Evolutionary conservation across 345 rosid genomes (phyloP), one percentile per base, ranked within the genome.

Genomic region (Geranium brycei): DNA sequence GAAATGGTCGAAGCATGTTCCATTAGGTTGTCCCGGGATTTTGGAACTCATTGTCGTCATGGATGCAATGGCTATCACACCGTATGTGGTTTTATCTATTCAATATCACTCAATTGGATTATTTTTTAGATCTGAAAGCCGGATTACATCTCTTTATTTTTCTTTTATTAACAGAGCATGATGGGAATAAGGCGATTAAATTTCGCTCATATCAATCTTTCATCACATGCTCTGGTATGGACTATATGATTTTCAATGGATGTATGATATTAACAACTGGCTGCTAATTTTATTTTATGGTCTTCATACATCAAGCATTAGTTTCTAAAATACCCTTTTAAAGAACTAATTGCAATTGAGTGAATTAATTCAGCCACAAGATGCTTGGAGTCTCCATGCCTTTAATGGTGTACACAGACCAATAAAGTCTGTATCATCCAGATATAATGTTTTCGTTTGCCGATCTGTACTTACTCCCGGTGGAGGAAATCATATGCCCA

Each of bases 181-280:
- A 57, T 60, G 62, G 76, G 75, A 70, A 85, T 65, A 76, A 72
- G 65, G 62, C 85, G 82, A 65, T 51, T 78, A 62, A 63, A 69
- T 71, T 61, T 79, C 12, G 70, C 71, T 70, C 67, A 75, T 61
- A 60, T 64, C 71, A 69, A 73, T 65, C 84, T 82, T 67, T 80
- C 96, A n/a, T 81, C 87, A 5, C 80, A 66, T 71, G 62, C 75
- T 75, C 65, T 74, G 88, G 96, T 88, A 87, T 73, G 68, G 31
- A 64, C 53, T 47, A 11, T 47, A 11, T 47, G 79, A 19, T 63
- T 65, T 58, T 31, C 28, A 40, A 6, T 63, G 67, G 58, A 31
- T 31, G 40, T 18, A 0, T 10, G 30, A 60, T 11, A 60, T 55
- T 64, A 59, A n/a, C 41, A 35, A 35, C 41, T 7, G 7, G 41